Percentiles rank a stretch among this genome's conserved stretches.
phyloP scores from a whole-genome alignment of 2,329 filamentous ascomycete genomes.

The Orbilia quercus region DNA sequence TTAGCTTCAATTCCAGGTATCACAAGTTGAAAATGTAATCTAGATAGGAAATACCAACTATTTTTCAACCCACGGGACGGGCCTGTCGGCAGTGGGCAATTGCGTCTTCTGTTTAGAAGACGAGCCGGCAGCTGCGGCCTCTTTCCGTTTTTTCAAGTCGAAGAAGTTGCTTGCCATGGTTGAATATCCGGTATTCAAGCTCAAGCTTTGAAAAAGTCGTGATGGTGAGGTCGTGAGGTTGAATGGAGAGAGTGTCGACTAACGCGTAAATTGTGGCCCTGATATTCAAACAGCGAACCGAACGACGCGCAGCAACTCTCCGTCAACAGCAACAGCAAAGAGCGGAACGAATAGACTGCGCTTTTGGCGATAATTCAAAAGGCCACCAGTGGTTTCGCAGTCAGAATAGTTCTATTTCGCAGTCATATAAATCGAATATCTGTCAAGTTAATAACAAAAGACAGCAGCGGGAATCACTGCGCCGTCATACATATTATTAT shows the following conservation, averaged over 20 bases:
- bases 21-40: neutral
- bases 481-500: neutral
- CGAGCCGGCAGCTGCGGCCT: conserved; percentile 71
- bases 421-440: neutral
- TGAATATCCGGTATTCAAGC: neutral
- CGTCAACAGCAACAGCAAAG: neutral
- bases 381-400: neutral
- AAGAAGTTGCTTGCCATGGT: conserved; percentile 73
- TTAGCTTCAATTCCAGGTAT: conserved; percentile 22
- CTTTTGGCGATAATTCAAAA: conserved; percentile 2
- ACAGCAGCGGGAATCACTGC: neutral
- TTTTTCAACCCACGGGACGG: conserved; percentile 93
- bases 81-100: conserved; percentile 68
- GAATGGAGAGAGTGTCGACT: neutral
- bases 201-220: conserved; percentile 8
- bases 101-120: conserved; percentile 72
- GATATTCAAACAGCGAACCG: neutral
- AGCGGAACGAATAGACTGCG: neutral
- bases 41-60: conserved; percentile 72
- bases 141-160: conserved; percentile 90
- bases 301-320: conserved; percentile 2
- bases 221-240: conserved; percentile 3
- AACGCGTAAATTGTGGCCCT: conserved; percentile 33
- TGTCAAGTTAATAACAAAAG: neutral
- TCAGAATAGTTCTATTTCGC: neutral